Evolutionary conservation across 2,329 filamentous ascomycete genomes (phyloP).

Genomic region (Emergomyces orientalis): DNA sequence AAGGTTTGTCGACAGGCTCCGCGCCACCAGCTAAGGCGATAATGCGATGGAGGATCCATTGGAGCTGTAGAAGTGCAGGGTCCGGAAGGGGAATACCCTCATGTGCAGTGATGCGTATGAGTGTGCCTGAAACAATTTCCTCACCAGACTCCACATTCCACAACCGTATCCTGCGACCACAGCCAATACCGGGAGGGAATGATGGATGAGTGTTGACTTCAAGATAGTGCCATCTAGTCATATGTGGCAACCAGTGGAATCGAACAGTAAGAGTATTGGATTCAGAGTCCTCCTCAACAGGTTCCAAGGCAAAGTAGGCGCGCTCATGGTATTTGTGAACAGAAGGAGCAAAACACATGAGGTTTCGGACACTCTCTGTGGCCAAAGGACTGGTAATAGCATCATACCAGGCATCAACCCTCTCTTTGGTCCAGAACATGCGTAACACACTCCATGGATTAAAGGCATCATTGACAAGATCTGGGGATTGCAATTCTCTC

Average conservation of each 20-base stretch:
- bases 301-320: conserved; percentile 10
- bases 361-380: conserved; percentile 10
- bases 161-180: background rate
- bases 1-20: conserved; percentile 5
- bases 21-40: conserved; percentile 7
- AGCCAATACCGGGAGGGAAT: conserved; percentile 1
- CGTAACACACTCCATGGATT: conserved; percentile 9
- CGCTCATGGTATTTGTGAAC: conserved; percentile 7
- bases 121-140: conserved; percentile 4
- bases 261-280: background rate
- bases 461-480: background rate
- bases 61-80: conserved; percentile 8
- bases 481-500: conserved; percentile 2
- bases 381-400: conserved; percentile 1
- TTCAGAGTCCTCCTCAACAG: background rate
- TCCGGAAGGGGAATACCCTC: conserved; percentile 9
- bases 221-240: background rate
- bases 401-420: conserved; percentile 9
- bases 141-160: conserved; percentile 4
- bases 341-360: conserved; percentile 11
- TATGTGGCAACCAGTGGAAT: conserved; percentile 12
- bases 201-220: background rate
- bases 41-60: conserved; percentile 10
- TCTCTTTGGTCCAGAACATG: conserved; percentile 11
- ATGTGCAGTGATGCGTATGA: conserved; percentile 3